A percentile compares a stretch with the other conserved stretches of the same genome.
phyloP scores from a whole-genome alignment of 345 rosid species.

The Sonneratia caseolaris region DNA sequence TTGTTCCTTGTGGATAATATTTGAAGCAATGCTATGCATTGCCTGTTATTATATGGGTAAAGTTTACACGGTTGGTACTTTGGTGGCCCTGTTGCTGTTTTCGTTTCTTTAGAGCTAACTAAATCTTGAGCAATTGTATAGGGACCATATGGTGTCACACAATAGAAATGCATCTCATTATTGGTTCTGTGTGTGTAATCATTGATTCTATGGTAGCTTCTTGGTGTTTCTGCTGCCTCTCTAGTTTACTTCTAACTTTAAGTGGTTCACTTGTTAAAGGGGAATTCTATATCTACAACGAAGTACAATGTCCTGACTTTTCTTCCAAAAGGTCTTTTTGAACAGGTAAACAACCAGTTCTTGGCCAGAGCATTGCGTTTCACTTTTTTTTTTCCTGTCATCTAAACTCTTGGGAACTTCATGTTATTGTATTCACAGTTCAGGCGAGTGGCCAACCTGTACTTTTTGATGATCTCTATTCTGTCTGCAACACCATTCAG shows the following conservation, averaged over 20 bases:
- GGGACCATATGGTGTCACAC: background rate
- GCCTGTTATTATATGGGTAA: background rate
- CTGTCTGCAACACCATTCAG: slow-evolving; percentile 94
- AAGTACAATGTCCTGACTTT: slow-evolving; percentile 92
- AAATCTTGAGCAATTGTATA: background rate
- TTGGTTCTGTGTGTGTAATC: background rate
- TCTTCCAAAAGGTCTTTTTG: slow-evolving; percentile 93
- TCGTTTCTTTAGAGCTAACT: background rate
- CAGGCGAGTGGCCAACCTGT: slow-evolving; percentile 95
- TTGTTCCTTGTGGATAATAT: background rate
- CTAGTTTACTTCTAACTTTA: background rate
- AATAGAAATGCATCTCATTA: background rate
- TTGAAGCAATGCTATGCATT: background rate
- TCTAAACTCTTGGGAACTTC: slow-evolving; percentile 5
- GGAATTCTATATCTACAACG: slow-evolving; percentile 90
- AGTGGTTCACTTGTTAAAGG: slow-evolving; percentile 31
- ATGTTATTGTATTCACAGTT: slow-evolving; percentile 59
- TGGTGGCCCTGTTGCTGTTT: background rate
- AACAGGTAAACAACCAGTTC: slow-evolving; percentile 57
- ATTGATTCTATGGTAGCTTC: background rate
- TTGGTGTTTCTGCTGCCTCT: background rate
- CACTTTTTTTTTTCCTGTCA: background rate
- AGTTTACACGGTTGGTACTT: background rate
- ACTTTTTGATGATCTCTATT: slow-evolving; percentile 89
- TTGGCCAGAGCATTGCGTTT: background rate